phyloP scores from a whole-genome alignment of 495 filamentous ascomycete species.

The Aspergillus sclerotioniger region DNA sequence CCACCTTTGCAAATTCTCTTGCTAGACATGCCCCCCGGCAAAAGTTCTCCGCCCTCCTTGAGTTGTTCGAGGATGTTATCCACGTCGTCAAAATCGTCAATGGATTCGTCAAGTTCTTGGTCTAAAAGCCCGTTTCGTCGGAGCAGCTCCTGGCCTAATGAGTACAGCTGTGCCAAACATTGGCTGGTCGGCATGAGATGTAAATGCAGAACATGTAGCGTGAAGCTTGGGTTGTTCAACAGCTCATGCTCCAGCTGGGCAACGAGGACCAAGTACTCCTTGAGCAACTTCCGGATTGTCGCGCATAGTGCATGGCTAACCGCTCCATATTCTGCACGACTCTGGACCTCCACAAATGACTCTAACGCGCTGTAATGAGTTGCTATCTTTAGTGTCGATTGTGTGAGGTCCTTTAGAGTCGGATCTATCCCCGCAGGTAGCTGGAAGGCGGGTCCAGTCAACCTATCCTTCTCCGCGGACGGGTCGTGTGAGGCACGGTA shows the following conservation, averaged over 20 bases:
- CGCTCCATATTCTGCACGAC: slow-evolving; percentile 88
- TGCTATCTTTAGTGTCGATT: slow-evolving; percentile 91
- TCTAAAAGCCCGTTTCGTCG: slow-evolving; percentile 84
- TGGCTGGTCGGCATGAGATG: slow-evolving; percentile 86
- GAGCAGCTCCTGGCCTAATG: slow-evolving; percentile 80
- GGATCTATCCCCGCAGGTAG: slow-evolving; percentile 85
- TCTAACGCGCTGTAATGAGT: slow-evolving; percentile 89
- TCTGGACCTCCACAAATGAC: slow-evolving; percentile 90
- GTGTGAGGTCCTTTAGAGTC: slow-evolving; percentile 81
- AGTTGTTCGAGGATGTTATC: slow-evolving; percentile 86
- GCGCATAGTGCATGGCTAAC: slow-evolving; percentile 96
- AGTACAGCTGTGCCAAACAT: slow-evolving; percentile 85
- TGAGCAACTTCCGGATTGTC: slow-evolving; percentile 82
- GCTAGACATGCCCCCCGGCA: slow-evolving; percentile 71
- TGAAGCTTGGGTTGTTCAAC: slow-evolving; percentile 82
- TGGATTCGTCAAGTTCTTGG: slow-evolving; percentile 79
- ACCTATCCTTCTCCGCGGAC: slow-evolving; percentile 74
- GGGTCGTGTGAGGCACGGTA: slow-evolving; percentile 81
- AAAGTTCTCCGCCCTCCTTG: slow-evolving; percentile 73
- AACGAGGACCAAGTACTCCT: slow-evolving; percentile 89
- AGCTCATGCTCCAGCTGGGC: slow-evolving; percentile 91
- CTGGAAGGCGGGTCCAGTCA: slow-evolving; percentile 76
- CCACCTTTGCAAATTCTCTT: slow-evolving; percentile 96
- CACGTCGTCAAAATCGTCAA: slow-evolving; percentile 76
- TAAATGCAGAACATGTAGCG: slow-evolving; percentile 85